Base-by-base conservation (phyloP, 2,329 filamentous ascomycete species). In the Arthrobotrys sinensis region DNA sequence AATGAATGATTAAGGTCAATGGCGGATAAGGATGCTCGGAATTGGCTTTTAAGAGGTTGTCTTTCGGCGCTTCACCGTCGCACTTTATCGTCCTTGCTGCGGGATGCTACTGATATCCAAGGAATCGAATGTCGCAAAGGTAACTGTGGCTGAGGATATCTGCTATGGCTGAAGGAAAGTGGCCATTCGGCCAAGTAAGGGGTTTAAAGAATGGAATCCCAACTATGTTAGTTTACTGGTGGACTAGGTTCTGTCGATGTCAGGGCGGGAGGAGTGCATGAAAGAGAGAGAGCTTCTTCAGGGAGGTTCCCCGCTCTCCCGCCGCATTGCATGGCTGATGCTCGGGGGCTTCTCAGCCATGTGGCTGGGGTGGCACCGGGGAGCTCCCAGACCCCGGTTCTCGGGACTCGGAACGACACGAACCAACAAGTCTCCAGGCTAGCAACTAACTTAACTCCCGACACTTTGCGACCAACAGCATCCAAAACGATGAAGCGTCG, bases 401-500 rank as follows among this genome's bases (percentile, higher is more conserved):
- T 21, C 28, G 52, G 38, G 32, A 14, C 32, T 57, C 52, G 32
- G 32, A 45, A 50, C 21, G 28, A n/a, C 63, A 63, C 12, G 32
- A 63, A 8, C 14, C 36, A 19, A 36, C 43, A 10, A 28, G 19
- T n/a, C 36, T 28, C 24, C 24, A 24, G 14, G 4, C 21, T n/a
- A 34, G 32, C 12, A 28, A 36, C 52, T 28, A 48, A 48, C 46
- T 28, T 63, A 50, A 32, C 65, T 50, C 66, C 43, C 38, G 45
- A 53, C 38, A 16, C 16, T 28, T 5, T 24, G 16, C 24, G 52
- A 65, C 55, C 36, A 52, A 60, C 52, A 50, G 24, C 28, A 46
- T 64, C 38, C 34, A 19, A 24, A 48, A 63, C 66, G 12, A 78
- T 78, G 75, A 78, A 78, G 62, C 75, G 75, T 38, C 75, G 75